These are phyloP conservation scores for Candida sanyaensis DNA, from an alignment of 1,139 yeast species.

Conservation along the genomic window DNA sequence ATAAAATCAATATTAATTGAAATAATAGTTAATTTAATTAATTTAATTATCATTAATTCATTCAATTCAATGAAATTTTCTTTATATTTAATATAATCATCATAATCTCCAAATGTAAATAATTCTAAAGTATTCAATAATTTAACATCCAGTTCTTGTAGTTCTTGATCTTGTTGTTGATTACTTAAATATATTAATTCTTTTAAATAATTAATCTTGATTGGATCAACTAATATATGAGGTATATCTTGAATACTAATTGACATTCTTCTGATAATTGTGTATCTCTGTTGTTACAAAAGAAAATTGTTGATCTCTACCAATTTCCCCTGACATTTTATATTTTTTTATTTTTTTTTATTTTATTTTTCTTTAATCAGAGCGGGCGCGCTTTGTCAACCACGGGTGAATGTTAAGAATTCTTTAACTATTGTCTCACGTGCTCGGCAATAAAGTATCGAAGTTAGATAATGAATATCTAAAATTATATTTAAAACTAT, in stretches of 20 bases:
- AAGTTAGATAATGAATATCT: neutral
- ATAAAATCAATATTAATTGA: conserved; percentile 26
- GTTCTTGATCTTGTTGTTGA: too few species aligned
- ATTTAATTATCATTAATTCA: conserved; percentile 19
- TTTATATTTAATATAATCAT: conserved; percentile 25
- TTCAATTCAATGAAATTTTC: conserved; percentile 19
- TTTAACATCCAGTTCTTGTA: conserved; percentile 8
- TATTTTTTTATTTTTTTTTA: too few species aligned
- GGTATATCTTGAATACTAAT: conserved; percentile 3
- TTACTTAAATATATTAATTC: conserved; percentile 8
- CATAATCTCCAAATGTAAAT: conserved; percentile 38
- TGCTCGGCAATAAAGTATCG: neutral
- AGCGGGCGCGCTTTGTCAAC: too few species aligned
- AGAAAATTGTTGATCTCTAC: too few species aligned
- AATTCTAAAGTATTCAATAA: conserved; percentile 31
- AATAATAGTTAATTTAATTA: conserved; percentile 31
- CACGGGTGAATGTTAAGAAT: too few species aligned
- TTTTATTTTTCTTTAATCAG: too few species aligned
- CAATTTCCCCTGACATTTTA: too few species aligned
- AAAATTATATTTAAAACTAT: too few species aligned
- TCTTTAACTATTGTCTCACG: neutral
- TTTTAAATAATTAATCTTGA: conserved; percentile 10
- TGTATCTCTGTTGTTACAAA: too few species aligned
- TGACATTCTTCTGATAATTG: neutral
- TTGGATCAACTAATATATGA: conserved; percentile 3